Evolutionary conservation across 331 rosid genomes (phyloP).

Genomic region (Quercus lobata): DNA sequence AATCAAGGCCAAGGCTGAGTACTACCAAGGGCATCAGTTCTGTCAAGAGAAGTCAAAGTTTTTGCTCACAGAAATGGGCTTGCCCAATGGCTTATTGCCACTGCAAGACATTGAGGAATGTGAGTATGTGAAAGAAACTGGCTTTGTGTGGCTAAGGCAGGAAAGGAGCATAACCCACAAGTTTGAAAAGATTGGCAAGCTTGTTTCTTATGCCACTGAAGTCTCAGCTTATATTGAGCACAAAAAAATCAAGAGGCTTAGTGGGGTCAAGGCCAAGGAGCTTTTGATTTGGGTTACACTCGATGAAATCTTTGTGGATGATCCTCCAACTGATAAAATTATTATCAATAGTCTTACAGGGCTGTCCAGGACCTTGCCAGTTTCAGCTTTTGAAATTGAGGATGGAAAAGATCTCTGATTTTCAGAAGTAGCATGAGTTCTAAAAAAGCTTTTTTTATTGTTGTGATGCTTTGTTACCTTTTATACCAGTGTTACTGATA

Average conservation of each 20-base stretch:
- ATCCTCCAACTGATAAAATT: constrained; percentile 69
- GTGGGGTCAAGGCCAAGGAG: constrained; percentile 85
- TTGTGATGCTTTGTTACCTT: neutral
- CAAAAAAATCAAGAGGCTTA: constrained; percentile 68
- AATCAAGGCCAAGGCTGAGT: constrained; percentile 46
- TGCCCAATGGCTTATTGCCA: constrained; percentile 78
- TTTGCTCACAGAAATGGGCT: constrained; percentile 49
- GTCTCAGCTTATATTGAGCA: constrained; percentile 63
- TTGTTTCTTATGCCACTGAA: constrained; percentile 51
- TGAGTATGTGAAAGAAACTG: constrained; percentile 54
- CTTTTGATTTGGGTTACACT: constrained; percentile 70
- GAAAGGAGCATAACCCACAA: constrained; percentile 61
- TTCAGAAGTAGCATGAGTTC: neutral
- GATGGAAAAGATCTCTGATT: constrained; percentile 39
- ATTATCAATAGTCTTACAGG: constrained; percentile 67
- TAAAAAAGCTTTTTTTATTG: no score
- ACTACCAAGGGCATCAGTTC: constrained; percentile 61
- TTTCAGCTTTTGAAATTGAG: constrained; percentile 54
- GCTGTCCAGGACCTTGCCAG: constrained; percentile 52
- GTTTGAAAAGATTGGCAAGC: constrained; percentile 71
- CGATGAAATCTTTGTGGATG: constrained; percentile 60
- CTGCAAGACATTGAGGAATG: constrained; percentile 71
- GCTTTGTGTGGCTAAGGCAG: constrained; percentile 89
- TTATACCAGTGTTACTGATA: neutral
- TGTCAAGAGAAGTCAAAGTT: constrained; percentile 53